Percentiles rank a stretch among this genome's conserved stretches.
phyloP scores from a whole-genome alignment of 164 flowering plant genomes.

The Sedum album region DNA sequence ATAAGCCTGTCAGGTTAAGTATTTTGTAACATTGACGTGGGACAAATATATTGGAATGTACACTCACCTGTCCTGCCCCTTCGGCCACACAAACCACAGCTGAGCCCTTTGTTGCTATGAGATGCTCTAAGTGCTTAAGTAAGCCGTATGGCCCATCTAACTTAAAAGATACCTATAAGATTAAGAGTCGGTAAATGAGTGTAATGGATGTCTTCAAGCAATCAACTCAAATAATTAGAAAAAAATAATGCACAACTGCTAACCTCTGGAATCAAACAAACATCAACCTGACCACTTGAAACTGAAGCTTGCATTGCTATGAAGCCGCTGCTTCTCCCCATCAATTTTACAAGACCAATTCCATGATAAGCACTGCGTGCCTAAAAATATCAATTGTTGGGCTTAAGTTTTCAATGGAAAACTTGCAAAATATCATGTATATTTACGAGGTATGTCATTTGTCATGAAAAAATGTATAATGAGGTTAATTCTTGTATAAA shows the following conservation, averaged over 20 bases:
- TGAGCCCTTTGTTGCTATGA: constrained; percentile 32
- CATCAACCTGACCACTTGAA: constrained; percentile 38
- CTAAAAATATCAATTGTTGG: constrained; percentile 12
- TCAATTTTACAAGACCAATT: constrained; percentile 38
- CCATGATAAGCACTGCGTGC: constrained; percentile 45
- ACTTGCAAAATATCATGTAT: not conserved
- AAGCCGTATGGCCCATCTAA: constrained; percentile 34
- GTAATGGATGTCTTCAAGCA: not conserved
- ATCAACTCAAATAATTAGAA: not conserved
- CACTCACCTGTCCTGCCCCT: constrained; percentile 42
- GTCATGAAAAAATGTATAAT: too few species aligned
- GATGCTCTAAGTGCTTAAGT: constrained; percentile 30
- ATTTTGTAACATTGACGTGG: too few species aligned
- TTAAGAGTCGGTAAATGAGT: not conserved
- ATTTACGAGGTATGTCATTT: not conserved
- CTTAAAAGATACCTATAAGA: constrained; percentile 26
- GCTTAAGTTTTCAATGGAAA: not conserved
- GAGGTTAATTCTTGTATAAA: too few species aligned
- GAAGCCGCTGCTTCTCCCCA: constrained; percentile 49
- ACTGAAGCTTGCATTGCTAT: constrained; percentile 48
- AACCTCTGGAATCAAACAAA: constrained; percentile 44
- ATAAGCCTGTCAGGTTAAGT: not conserved
- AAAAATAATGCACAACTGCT: not conserved
- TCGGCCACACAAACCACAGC: constrained; percentile 45
- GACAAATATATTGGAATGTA: not conserved